Percentiles rank a stretch among this genome's conserved stretches.
These are phyloP conservation scores for Borealophlyctis nickersoniae DNA, from an alignment of 192 early-diverging fungal genomes.

Conservation along the genomic window DNA sequence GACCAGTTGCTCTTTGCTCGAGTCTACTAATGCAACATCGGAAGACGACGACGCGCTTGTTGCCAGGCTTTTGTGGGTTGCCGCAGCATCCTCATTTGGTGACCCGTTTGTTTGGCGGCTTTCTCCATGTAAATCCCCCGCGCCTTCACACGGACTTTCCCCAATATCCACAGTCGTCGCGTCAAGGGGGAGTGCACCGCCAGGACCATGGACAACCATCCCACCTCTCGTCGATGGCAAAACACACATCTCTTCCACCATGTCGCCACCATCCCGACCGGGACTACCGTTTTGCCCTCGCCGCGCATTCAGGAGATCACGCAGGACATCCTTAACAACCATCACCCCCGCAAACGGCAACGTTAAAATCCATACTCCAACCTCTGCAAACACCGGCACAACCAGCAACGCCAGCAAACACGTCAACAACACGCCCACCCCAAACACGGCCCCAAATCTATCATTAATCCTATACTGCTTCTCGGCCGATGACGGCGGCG, in stretches of 20 bases:
- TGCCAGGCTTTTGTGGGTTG: background rate
- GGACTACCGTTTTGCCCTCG: background rate
- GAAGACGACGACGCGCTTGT: background rate
- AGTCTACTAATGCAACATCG: too few relatives aligned
- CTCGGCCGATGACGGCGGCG: slow-evolving; percentile 10
- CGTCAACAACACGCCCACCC: slow-evolving; percentile 47
- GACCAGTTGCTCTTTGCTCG: background rate
- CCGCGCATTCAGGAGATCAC: slow-evolving; percentile 35
- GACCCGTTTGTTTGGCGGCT: too few relatives aligned
- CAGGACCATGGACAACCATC: too few relatives aligned
- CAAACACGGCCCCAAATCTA: slow-evolving; percentile 62
- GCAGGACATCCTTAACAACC: slow-evolving; percentile 53
- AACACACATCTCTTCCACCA: background rate
- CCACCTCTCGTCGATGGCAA: background rate
- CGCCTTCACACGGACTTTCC: background rate
- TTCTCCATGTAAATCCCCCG: too few relatives aligned
- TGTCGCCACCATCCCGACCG: background rate
- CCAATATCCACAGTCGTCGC: background rate
- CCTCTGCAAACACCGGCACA: slow-evolving; percentile 56
- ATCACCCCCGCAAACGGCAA: slow-evolving; percentile 70
- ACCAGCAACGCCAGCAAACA: slow-evolving; percentile 69
- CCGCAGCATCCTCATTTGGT: too few relatives aligned
- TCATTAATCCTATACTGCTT: slow-evolving; percentile 49
- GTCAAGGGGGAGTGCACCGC: too few relatives aligned
- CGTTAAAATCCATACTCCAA: slow-evolving; percentile 75